A percentile compares a stretch with the other conserved stretches of the same genome.
These are phyloP conservation scores for Vitellaria paradoxa DNA, from an alignment of 179 eudicot species.

Conservation along the genomic window DNA sequence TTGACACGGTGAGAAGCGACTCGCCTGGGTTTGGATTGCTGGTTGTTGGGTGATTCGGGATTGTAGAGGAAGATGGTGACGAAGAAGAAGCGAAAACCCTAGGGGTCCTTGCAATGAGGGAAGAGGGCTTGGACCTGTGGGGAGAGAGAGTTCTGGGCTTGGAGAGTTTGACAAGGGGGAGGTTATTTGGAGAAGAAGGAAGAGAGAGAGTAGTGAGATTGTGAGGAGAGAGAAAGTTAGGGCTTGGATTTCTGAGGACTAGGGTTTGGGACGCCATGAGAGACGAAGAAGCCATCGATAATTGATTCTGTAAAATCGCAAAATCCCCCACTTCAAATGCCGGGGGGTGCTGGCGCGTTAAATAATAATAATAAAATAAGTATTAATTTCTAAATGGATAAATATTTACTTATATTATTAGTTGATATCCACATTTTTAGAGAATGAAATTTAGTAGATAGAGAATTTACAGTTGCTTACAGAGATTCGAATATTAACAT, in stretches of 20 bases:
- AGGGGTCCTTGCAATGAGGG: neutral
- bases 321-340: too few relatives aligned
- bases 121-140: too few relatives aligned
- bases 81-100: slow-evolving; percentile 11
- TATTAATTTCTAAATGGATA: too few relatives aligned
- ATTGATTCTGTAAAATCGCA: too few relatives aligned
- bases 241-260: slow-evolving; percentile 17
- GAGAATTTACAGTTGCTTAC: too few relatives aligned
- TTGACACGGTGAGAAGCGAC: slow-evolving; percentile 26
- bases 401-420: too few relatives aligned
- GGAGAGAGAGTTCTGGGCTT: neutral
- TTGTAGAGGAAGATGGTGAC: too few relatives aligned
- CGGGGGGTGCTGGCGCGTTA: too few relatives aligned
- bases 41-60: neutral
- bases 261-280: slow-evolving; percentile 31
- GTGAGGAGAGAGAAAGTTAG: slow-evolving; percentile 13
- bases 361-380: too few relatives aligned
- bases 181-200: slow-evolving; percentile 1
- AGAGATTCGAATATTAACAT: too few relatives aligned
- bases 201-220: slow-evolving; percentile 1
- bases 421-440: too few relatives aligned
- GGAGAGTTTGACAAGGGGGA: neutral
- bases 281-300: slow-evolving; percentile 14
- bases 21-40: neutral
- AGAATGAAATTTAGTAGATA: too few relatives aligned